Base-by-base conservation (phyloP, 352 stramenopile species). In the Phytophthora brassicae region DNA sequence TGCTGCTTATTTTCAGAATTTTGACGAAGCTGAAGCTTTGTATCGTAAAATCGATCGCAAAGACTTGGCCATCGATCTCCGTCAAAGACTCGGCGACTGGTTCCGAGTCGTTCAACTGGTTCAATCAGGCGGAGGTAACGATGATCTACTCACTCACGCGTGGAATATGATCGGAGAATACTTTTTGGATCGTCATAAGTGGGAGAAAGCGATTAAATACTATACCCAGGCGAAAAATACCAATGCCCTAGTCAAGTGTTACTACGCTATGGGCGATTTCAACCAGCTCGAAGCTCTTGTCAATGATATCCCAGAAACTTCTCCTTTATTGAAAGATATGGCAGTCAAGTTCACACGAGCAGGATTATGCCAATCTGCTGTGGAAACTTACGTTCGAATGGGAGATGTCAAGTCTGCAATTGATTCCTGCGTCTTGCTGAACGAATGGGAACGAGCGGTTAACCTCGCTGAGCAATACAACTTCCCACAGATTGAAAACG, bases 41-140 rank as follows among this genome's bases (percentile, higher is more conserved):
- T 97, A 98, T 71, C 74, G 88, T 17, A 94, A 97, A 64, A 98
- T 98, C 14, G 94, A 98, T 54, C 85, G 94, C n/a, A 96, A 96
- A 52, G 94, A 98, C 56, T 66, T 98, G 11, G 92, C 93, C 20
- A 95, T 98, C 39, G 88, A 97, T 26, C 69, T 98, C 19, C 84
- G 93, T 6, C 81, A 94, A 55, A 74, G 88, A 4, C 75, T 98
- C 22, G 92, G 93, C 8, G 93, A 98, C 69, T 98, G 92, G 88
- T 95, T 95, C 51, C 72, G 86, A n/a, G 93, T 98, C 16, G 77
- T 97, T 2, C 81, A 92, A 55, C 75, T 95, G 36, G 77, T 91
- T 42, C 84, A 93, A 29, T 85, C 81, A 1, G 78, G 80, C n/a
- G 81, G 82, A 3, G 87, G 83, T 19, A 88, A 85, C 29, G 92